Base-by-base conservation (phyloP, 2,329 filamentous ascomycete genomes). In the Fonsecaea pugnacius region DNA sequence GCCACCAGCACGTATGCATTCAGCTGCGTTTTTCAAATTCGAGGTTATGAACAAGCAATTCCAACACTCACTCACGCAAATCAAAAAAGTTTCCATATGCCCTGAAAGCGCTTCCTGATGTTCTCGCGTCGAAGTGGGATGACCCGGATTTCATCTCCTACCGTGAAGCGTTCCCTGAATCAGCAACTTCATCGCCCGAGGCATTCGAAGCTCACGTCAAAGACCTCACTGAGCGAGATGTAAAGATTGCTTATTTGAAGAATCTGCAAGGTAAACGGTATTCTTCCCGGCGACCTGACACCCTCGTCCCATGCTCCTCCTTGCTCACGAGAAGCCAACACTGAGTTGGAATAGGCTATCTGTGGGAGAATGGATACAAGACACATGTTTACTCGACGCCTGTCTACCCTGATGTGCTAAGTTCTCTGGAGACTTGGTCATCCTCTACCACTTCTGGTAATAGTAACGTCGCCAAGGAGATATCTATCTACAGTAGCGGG, bases 191-290 rank as follows among this genome's bases (percentile, higher is more conserved):
- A n/a, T 64, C 66, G 21, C 63, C 66, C 1, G 66, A 60, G 38
- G 64, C 56, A 14, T 62, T 69, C 10, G 60, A 64, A 33, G 61
- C 58, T 3, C 67, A 69, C 48, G 66, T 68, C 30, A 62, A 60
- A 30, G 67, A 69, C 46, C 58, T 69, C 5, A 69, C 66, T 12
- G 53, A 51, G 35, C 33, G 66, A 32, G 66, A 69, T 32, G 67
- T 69, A n/a, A 69, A 69, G 58, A 61, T 67, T 18, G 68, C 67
- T 12, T 69, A 67, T 58, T 54, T 69, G 30, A 70, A 70, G 43
- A 66, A 70, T 46, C 36, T 67, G 35, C 67, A 69, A 66, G 67
- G 67, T 67, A 64, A 52, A 50, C 30, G 9, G 33, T 21, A 18
- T 9, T 50, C 56, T n/a, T 32, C 24, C 2, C n/a, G n/a, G 18